These are phyloP conservation scores for Cochlearia excelsa DNA, from an alignment of 345 rosid species.

Conservation along the genomic window DNA sequence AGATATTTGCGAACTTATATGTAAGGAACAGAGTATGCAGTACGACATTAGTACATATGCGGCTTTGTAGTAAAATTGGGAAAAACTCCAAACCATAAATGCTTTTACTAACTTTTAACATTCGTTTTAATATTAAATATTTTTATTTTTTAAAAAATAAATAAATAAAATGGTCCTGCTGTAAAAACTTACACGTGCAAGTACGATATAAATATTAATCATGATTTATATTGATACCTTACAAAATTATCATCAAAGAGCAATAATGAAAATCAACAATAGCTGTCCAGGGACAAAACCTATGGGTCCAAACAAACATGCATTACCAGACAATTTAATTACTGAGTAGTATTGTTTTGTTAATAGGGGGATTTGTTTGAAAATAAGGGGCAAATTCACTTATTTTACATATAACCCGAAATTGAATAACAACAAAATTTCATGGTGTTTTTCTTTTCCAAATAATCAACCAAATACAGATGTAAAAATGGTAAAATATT, in stretches of 20 bases:
- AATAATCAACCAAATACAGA: neutral
- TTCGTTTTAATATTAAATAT: constrained; percentile 3
- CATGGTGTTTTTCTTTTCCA: neutral
- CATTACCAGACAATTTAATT: constrained; percentile 16
- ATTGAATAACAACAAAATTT: neutral
- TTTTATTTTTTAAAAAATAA: neutral
- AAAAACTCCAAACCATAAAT: constrained; percentile 39
- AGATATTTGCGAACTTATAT: constrained; percentile 32
- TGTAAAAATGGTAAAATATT: no score
- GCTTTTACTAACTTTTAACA: constrained; percentile 32
- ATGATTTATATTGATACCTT: constrained; percentile 24
- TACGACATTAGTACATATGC: constrained; percentile 36
- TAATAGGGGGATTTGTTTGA: constrained; percentile 22
- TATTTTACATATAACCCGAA: constrained; percentile 1
- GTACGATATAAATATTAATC: constrained; percentile 36
- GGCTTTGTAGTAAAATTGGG: constrained; percentile 34
- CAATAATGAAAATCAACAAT: constrained; percentile 29
- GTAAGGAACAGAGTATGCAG: constrained; percentile 36
- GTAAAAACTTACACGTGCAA: constrained; percentile 39
- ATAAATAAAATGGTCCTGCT: constrained; percentile 21
- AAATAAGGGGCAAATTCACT: constrained; percentile 24
- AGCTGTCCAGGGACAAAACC: constrained; percentile 38
- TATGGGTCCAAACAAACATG: constrained; percentile 39
- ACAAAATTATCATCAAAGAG: constrained; percentile 33
- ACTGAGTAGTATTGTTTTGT: constrained; percentile 17